Evolutionary conservation across 2,329 filamentous ascomycete genomes (phyloP), one percentile per base, ranked within the genome.

Genomic region (Aaosphaeria arxii): DNA sequence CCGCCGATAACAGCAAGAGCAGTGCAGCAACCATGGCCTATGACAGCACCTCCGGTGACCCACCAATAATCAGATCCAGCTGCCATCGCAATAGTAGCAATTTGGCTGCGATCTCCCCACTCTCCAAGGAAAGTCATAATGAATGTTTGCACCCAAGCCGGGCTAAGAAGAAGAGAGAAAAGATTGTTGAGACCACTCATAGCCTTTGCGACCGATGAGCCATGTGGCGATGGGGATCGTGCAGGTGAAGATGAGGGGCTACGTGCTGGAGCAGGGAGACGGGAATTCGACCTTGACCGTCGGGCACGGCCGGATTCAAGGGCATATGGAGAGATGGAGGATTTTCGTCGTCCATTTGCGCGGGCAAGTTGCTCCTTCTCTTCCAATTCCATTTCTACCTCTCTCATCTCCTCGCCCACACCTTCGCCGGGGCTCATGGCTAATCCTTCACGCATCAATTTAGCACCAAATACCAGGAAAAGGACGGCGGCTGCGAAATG

Each of bases 51-150:
- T 42, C 91, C 78, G 4, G 91, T 96, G 33, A 99, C 94, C 88
- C 91, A 96, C 92, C 92, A 97, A 71, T 97, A 99, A 69, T 99
- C 94, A 71, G 95, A 89, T 17, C 94, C 94, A 32, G 94, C 92
- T 43, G 94, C 94, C 94, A 99, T 99, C 46, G 94, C 94, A 66
- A 99, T 95, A 0, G 94, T 99, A 24, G 94, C 94, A 63, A 99
- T 97, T 74, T 99, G 94, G 68, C 89, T 95, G 58, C 94, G 85
- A 65, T 99, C 94, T 48, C 94, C 94, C 94, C 94, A 99, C 71
- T 99, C 94, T 38, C 94, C 94, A 30, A 99, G 75, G 74, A 99
- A 99, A 2, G 94, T 99, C 94, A 99, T 99, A 60, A 95, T 83
- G 67, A 99, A 99, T 0, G 94, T 99, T 73, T 97, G 92, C 11